Evolutionary conservation across 2,329 filamentous ascomycete genomes (phyloP).

Genomic region (Claviceps pazoutovae): DNA sequence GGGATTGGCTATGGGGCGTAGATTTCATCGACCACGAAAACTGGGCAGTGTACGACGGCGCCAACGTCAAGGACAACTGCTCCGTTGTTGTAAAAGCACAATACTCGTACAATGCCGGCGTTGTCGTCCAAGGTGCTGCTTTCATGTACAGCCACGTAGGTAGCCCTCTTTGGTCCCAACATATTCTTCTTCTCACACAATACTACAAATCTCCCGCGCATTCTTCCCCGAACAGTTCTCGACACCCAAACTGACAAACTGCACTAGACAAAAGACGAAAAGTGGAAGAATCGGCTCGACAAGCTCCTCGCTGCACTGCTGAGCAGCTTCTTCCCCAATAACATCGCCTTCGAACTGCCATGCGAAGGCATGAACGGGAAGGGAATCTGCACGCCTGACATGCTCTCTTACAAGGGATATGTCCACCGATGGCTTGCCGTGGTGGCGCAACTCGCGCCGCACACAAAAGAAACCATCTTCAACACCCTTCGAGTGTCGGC

Average conservation of each 20-base stretch:
- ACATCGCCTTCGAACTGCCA: constrained; percentile 48
- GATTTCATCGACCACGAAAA: constrained; percentile 44
- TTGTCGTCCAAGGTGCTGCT: constrained; percentile 47
- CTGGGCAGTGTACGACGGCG: constrained; percentile 53
- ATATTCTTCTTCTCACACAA: background rate
- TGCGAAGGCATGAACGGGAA: constrained; percentile 39
- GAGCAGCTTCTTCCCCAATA: constrained; percentile 37
- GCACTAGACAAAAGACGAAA: constrained; percentile 20
- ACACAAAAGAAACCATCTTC: constrained; percentile 31
- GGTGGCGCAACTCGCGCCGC: constrained; percentile 38
- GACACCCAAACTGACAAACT: constrained; percentile 13
- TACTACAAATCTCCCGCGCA: background rate
- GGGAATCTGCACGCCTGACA: constrained; percentile 49
- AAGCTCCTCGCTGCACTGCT: constrained; percentile 37
- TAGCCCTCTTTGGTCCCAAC: background rate
- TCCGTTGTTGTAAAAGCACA: constrained; percentile 44
- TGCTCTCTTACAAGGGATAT: constrained; percentile 17
- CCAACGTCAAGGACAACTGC: constrained; percentile 42
- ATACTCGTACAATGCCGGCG: constrained; percentile 53
- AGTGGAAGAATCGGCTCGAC: constrained; percentile 24
- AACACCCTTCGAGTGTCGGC: constrained; percentile 37
- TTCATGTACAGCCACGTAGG: constrained; percentile 53
- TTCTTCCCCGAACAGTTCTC: background rate
- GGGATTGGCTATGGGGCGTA: constrained; percentile 34
- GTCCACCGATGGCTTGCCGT: constrained; percentile 40